Evolutionary conservation across 2,329 filamentous ascomycete species (phyloP), one percentile per base, ranked within the genome.

Genomic region (Annulohypoxylon truncatum): DNA sequence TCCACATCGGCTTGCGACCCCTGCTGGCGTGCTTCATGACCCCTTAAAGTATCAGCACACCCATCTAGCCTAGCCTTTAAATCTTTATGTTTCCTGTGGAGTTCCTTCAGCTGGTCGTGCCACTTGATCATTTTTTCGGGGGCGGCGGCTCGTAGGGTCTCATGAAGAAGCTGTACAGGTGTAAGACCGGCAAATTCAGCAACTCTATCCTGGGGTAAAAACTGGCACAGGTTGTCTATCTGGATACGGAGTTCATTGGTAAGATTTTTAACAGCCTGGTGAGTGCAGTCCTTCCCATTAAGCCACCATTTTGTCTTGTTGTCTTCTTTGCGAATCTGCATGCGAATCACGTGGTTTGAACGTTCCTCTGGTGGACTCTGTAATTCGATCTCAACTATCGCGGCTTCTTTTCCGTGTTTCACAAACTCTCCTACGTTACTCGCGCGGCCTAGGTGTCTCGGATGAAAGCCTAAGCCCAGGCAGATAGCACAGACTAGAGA

Each of bases 401-500:
- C 95, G 72, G 89, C 87, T 53, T 88, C 83, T 69, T 87, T 89
- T 35, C 93, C 94, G 77, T 97, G 92, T 79, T 98, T 98, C 72
- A 99, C 94, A 75, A 96, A 99, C 75, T 97, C 94, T 59, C 91
- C 90, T 63, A 95, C 83, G 12, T 93, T 89, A 73, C 92, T 94
- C 5, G 94, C 94, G 66, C 96, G 90, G 13, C 95, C 96, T 13
- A 99, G 85, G 73, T 94, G 88, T 79, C 90, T 88, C 22, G 94
- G 89, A 29, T 89, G 87, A 84, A 91, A 97, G 50, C 96, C 96
- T 24, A 99, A 82, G 2, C 96, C 96, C 12, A 99, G 81, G 75
- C 96, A 98, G 71, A 99, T 97, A 46, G 96, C 96, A 79, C 96
- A 99, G 44, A 99, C 95, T 24, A 99, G 84, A 0, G 96, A 97